Evolutionary conservation across 2,329 filamentous ascomycete genomes (phyloP), one percentile per base, ranked within the genome.

Genomic region (Claviceps sp.): DNA sequence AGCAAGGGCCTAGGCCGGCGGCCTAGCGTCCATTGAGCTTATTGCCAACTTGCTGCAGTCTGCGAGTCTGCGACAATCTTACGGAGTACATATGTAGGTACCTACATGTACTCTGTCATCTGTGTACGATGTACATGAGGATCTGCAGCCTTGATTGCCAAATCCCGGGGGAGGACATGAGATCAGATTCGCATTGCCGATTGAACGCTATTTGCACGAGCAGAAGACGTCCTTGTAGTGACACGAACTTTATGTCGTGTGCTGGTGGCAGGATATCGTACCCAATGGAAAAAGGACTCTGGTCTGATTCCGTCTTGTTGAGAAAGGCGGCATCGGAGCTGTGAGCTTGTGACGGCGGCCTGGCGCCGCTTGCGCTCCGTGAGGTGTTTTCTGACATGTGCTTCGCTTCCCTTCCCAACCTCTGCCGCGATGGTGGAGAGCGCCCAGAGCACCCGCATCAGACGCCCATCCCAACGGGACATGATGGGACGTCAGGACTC

Each of bases 311-410:
- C 20, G 42, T 43, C 42, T 34, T 45, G 43, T 30, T 45, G 18
- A 22, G 26, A 30, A 53, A 34, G 43, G 48, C 52, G 51, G 51
- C 48, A 50, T 53, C 48, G 51, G 51, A 47, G 40, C 45, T 43
- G 46, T n/a, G 16, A 34, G 24, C 5, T 5, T 24, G 24, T 24
- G 24, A 24, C 24, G 24, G 3, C 40, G 45, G 41, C 16, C 45
- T 47, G 38, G 48, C 43, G 30, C 46, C 43, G 41, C 36, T 16
- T 26, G 43, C 46, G 40, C 46, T 57, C 57, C 53, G 30, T 34
- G 30, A 34, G 58, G 48, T 57, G 51, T 57, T 59, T 57, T 56
- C 54, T 59, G 58, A 57, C 60, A 59, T 60, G 55, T 58, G 57
- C 57, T 56, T 54, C 24, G 11, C 44, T 22, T 20, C 9, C 20